Conservation (phyloP, 352 stramenopile species). For the Lagenidium giganteum region DNA sequence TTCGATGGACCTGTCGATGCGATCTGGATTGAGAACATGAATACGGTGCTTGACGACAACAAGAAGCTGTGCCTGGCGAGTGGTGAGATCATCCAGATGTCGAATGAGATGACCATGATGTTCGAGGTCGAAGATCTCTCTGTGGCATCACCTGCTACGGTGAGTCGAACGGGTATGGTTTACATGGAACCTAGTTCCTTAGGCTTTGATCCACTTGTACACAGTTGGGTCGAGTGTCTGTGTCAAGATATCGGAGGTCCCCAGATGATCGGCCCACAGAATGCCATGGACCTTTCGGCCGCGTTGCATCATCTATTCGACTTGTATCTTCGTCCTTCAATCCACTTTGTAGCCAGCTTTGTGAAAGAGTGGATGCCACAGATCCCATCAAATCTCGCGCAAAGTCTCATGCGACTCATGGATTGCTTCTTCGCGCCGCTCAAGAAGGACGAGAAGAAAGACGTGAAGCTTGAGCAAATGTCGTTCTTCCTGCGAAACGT, state of each 20-base stretch:
- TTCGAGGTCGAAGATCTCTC: constrained; percentile 95
- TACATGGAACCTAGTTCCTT: constrained; percentile 95
- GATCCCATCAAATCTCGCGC: constrained; percentile 87
- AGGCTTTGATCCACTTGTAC: constrained; percentile 86
- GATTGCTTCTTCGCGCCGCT: constrained; percentile 88
- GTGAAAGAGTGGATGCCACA: constrained; percentile 91
- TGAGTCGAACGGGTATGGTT: constrained; percentile 93
- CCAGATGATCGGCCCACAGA: constrained; percentile 26
- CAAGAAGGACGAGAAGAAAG: constrained; percentile 85
- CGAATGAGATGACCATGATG: constrained; percentile 96
- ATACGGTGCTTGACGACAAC: constrained; percentile 96
- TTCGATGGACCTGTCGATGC: constrained; percentile 95
- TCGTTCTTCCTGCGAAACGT: constrained; percentile 68
- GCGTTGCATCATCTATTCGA: constrained; percentile 83
- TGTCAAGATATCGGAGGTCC: constrained; percentile 44
- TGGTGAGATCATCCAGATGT: constrained; percentile 94
- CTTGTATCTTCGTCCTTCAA: constrained; percentile 66
- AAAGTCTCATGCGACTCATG: constrained; percentile 88
- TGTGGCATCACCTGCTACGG: constrained; percentile 91
- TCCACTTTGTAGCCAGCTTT: constrained; percentile 84
- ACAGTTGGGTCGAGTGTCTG: constrained; percentile 85
- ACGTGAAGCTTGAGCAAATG: constrained; percentile 65
- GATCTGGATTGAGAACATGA: constrained; percentile 98
- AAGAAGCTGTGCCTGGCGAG: constrained; percentile 94
- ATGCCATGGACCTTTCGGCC: constrained; percentile 42